phyloP scores from a whole-genome alignment of 2,329 filamentous ascomycete species.

The Alternaria gansuensis region DNA sequence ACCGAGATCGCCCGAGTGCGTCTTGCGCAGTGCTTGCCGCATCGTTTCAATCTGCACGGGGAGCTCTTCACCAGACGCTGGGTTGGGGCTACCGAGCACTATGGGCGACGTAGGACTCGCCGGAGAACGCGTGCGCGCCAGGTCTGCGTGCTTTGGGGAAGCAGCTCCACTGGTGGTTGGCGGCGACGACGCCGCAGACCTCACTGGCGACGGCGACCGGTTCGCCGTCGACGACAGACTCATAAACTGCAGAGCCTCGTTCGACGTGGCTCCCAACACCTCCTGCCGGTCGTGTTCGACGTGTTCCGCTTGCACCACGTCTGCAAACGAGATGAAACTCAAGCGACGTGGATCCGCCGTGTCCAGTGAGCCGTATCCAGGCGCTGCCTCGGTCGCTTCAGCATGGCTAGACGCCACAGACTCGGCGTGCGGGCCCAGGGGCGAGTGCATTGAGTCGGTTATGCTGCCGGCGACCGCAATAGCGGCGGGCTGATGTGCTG shows the following conservation, averaged over 20 bases:
- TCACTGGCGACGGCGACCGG: slow-evolving; percentile 81
- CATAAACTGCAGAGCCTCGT: slow-evolving; percentile 73
- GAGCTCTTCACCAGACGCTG: slow-evolving; percentile 71
- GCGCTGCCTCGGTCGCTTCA: slow-evolving; percentile 60
- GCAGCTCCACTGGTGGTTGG: slow-evolving; percentile 79
- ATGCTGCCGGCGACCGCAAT: slow-evolving; percentile 64
- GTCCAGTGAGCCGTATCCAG: slow-evolving; percentile 79
- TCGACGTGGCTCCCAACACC: slow-evolving; percentile 30
- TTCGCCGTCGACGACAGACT: slow-evolving; percentile 69
- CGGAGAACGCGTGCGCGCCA: slow-evolving; percentile 68
- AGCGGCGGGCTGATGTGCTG: slow-evolving; percentile 80
- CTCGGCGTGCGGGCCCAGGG: slow-evolving; percentile 46
- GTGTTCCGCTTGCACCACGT: slow-evolving; percentile 89
- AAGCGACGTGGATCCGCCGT: slow-evolving; percentile 80
- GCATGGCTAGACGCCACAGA: slow-evolving; percentile 34
- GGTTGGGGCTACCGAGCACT: slow-evolving; percentile 60
- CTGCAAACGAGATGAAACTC: slow-evolving; percentile 96
- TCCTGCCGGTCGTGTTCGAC: slow-evolving; percentile 66
- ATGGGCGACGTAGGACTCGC: slow-evolving; percentile 65
- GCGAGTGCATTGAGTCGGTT: slow-evolving; percentile 48
- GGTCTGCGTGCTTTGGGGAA: slow-evolving; percentile 75
- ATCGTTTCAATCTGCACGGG: slow-evolving; percentile 92
- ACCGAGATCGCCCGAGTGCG: slow-evolving; percentile 80
- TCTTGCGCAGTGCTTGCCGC: slow-evolving; percentile 85
- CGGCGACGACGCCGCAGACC: slow-evolving; percentile 79